phyloP scores from a whole-genome alignment of 495 filamentous ascomycete genomes.

The Tuber magnatum region DNA sequence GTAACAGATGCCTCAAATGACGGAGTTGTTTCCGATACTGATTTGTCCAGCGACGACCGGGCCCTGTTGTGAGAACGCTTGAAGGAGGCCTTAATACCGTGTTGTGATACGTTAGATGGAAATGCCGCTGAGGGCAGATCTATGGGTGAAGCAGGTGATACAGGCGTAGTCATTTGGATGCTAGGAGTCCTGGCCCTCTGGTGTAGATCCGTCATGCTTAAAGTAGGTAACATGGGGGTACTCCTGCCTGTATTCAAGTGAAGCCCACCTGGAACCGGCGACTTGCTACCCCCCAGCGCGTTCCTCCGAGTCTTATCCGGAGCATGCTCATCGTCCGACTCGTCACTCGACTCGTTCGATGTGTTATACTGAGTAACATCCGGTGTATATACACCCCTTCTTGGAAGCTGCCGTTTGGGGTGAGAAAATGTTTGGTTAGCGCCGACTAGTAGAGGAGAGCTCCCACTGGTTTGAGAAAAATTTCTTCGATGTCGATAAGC shows the following conservation, averaged over 20 bases:
- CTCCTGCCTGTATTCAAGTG: slow-evolving; percentile 32
- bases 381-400: slow-evolving; percentile 37
- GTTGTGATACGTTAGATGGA: neutral
- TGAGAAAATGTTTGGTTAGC: slow-evolving; percentile 36
- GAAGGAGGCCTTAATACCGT: slow-evolving; percentile 15
- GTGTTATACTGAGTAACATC: slow-evolving; percentile 35
- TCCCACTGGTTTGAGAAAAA: slow-evolving; percentile 33
- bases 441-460: slow-evolving; percentile 32
- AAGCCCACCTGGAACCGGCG: slow-evolving; percentile 22
- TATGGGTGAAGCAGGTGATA: slow-evolving; percentile 27
- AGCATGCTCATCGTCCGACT: slow-evolving; percentile 34
- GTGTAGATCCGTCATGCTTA: slow-evolving; percentile 38
- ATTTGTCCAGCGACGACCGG: slow-evolving; percentile 5
- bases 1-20: slow-evolving; percentile 37
- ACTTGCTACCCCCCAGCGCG: slow-evolving; percentile 32
- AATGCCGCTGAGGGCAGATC: slow-evolving; percentile 21
- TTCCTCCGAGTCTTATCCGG: slow-evolving; percentile 24
- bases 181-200: slow-evolving; percentile 27
- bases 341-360: slow-evolving; percentile 38
- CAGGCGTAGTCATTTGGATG: slow-evolving; percentile 28
- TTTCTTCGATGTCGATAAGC: slow-evolving; percentile 38
- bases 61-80: slow-evolving; percentile 20
- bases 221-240: slow-evolving; percentile 35
- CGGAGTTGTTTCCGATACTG: slow-evolving; percentile 31
- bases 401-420: slow-evolving; percentile 39